A percentile compares a stretch with the other conserved stretches of the same genome.
phyloP scores from a whole-genome alignment of 345 rosid species.

The Hevea brasiliensis region DNA sequence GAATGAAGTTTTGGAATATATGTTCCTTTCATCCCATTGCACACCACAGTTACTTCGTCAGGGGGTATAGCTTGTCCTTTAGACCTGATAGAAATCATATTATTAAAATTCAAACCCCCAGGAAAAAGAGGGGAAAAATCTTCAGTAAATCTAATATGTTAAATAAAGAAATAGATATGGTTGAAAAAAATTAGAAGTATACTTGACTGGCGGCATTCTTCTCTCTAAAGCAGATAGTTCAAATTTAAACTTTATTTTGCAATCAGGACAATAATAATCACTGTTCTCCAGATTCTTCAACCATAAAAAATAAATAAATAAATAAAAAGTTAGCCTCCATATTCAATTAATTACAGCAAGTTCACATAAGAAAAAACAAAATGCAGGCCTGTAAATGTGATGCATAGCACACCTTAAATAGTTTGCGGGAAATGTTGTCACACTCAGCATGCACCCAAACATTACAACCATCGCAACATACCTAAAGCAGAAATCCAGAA shows the following conservation, averaged over 20 bases:
- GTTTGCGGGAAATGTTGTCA: slow-evolving; percentile 60
- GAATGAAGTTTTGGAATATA: slow-evolving; percentile 70
- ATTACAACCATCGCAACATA: slow-evolving; percentile 95
- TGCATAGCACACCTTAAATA: slow-evolving; percentile 55
- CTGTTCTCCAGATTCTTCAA: slow-evolving; percentile 67
- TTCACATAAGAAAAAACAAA: slow-evolving; percentile 10
- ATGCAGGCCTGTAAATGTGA: background rate
- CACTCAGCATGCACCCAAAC: slow-evolving; percentile 97
- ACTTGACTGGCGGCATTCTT: slow-evolving; percentile 52
- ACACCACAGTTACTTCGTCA: slow-evolving; percentile 69
- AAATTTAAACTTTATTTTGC: slow-evolving; percentile 50
- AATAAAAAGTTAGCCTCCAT: slow-evolving; percentile 24
- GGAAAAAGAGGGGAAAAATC: background rate
- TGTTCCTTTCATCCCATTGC: slow-evolving; percentile 94
- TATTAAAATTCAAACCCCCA: slow-evolving; percentile 17
- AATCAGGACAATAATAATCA: slow-evolving; percentile 83
- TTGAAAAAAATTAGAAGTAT: slow-evolving; percentile 21
- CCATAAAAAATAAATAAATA: slow-evolving; percentile 16
- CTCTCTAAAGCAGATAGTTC: slow-evolving; percentile 31
- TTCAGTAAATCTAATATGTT: background rate
- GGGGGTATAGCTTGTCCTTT: slow-evolving; percentile 40
- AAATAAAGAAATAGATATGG: slow-evolving; percentile 1
- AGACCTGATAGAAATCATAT: slow-evolving; percentile 47
- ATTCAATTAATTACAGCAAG: slow-evolving; percentile 1
- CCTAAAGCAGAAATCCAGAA: slow-evolving; percentile 51